These are phyloP conservation scores for Gamarada debralockiae DNA, from an alignment of 495 filamentous ascomycete species.

Conservation along the genomic window DNA sequence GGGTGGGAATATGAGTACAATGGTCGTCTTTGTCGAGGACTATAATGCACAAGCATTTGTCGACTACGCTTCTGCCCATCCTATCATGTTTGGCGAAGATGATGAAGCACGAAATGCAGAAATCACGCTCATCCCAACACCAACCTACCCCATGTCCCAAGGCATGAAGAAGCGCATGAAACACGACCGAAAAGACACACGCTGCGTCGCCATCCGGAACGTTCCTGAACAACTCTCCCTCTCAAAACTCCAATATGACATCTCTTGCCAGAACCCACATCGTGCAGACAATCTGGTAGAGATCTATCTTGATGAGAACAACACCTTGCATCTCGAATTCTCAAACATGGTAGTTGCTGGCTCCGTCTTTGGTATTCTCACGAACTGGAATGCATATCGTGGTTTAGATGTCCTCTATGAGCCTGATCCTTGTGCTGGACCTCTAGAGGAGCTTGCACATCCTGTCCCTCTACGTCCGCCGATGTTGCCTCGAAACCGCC, in stretches of 20 bases:
- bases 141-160: slow-evolving; percentile 11
- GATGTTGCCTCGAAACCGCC: not conserved
- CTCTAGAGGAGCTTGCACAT: slow-evolving; percentile 11
- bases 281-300: slow-evolving; percentile 5
- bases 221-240: slow-evolving; percentile 11
- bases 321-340: slow-evolving; percentile 22
- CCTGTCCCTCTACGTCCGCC: not conserved
- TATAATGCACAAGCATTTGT: slow-evolving; percentile 9
- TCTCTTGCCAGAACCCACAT: not conserved
- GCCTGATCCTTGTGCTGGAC: slow-evolving; percentile 19
- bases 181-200: slow-evolving; percentile 3
- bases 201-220: slow-evolving; percentile 12
- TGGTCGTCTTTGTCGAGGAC: slow-evolving; percentile 13
- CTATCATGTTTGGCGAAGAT: slow-evolving; percentile 4
- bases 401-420: not conserved
- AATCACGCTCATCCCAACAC: slow-evolving; percentile 13
- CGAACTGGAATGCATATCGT: not conserved
- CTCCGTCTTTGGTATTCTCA: slow-evolving; percentile 5
- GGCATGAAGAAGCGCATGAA: not conserved
- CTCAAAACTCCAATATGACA: not conserved
- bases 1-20: not conserved
- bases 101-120: not conserved
- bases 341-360: slow-evolving; percentile 6
- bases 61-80: not conserved
- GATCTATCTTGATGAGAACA: slow-evolving; percentile 14